These are phyloP conservation scores for Fusarium nelsonii DNA, from an alignment of 2,329 filamentous ascomycete genomes.

Conservation along the genomic window DNA sequence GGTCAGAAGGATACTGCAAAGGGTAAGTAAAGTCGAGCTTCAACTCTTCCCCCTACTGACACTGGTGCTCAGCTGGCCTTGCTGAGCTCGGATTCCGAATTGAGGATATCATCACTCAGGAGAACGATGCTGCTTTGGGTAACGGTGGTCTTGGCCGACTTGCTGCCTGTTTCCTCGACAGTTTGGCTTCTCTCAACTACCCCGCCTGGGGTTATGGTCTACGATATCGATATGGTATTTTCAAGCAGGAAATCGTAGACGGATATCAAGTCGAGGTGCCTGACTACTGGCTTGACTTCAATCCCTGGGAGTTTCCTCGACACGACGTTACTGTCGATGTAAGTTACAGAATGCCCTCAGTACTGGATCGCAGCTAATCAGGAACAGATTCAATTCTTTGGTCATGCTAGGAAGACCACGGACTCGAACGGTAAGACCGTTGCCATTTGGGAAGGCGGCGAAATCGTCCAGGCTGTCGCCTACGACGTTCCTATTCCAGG, in stretches of 20 bases:
- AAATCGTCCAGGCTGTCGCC: slow-evolving; percentile 90
- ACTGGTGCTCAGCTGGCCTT: slow-evolving; percentile 74
- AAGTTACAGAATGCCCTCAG: slow-evolving; percentile 48
- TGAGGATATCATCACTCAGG: slow-evolving; percentile 93
- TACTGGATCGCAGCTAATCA: slow-evolving; percentile 13
- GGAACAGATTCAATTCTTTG: slow-evolving; percentile 89
- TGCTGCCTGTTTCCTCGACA: slow-evolving; percentile 97
- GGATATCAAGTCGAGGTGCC: slow-evolving; percentile 98
- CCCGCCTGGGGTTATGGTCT: slow-evolving; percentile 98
- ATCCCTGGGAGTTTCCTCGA: slow-evolving; percentile 97
- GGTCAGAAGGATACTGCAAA: slow-evolving; percentile 86
- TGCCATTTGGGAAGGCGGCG: slow-evolving; percentile 89
- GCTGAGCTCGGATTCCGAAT: slow-evolving; percentile 93
- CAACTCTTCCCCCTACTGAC: not conserved
- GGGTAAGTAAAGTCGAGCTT: slow-evolving; percentile 63
- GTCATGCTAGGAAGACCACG: slow-evolving; percentile 79
- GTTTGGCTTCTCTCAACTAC: slow-evolving; percentile 92
- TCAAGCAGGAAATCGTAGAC: slow-evolving; percentile 99
- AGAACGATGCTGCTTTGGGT: slow-evolving; percentile 95
- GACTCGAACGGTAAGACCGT: slow-evolving; percentile 82
- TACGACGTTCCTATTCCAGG: slow-evolving; percentile 95
- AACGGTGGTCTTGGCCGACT: slow-evolving; percentile 96
- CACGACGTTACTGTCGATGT: slow-evolving; percentile 94
- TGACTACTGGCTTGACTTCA: slow-evolving; percentile 99
- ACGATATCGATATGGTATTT: slow-evolving; percentile 96